Base-by-base conservation (phyloP, 148 eudicot species). In the Cornus florida region DNA sequence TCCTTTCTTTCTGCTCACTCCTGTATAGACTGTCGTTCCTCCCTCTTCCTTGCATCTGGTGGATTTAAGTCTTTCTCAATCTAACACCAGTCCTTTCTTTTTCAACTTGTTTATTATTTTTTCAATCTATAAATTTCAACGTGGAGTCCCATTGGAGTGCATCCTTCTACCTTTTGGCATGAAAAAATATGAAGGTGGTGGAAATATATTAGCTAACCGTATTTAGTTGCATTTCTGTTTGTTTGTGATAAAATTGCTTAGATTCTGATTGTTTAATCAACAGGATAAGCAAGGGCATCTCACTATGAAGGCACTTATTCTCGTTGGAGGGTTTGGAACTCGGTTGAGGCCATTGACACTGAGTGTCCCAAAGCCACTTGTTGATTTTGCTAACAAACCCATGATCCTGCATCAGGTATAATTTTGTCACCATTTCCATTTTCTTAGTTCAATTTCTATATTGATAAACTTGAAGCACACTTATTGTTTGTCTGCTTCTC, bases 281-380 rank as follows among this genome's bases (percentile, higher is more conserved):
- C 69, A 48, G 73, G 79, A 16, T 46, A 39, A 75, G 74, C 79
- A 82, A 82, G 83, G 67, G 67, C 32, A 20, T 43, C 78, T 75
- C 67, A 85, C 80, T 77, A 95, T 96, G 99, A 96, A 96, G 94
- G 99, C 99, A 43, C 88, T 96, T 70, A 96, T 96, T 86, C 99
- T 96, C 70, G 99, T 93, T 82, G 99, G 99, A 82, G 99, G 99
- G 2, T 96, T 92, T 71, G 99, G 99, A 20, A 96, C 98, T 71
- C 91, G 99, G 68, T 79, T 96, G 87, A 92, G 98, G 91, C 99
- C 99, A 50, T 79, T 96, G 84, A 96, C 99, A 0, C 92, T 96
- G 19, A 95, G 96, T 66, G 85, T 93, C 69, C 98, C 98, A 11
- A 95, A 95, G 85, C 98, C 98, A 24, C 94, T 95, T 22, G 98